A percentile compares a stretch with the other conserved stretches of the same genome.
Conservation (phyloP, 2,329 filamentous ascomycete species). For the Stemphylium vesicarium region DNA sequence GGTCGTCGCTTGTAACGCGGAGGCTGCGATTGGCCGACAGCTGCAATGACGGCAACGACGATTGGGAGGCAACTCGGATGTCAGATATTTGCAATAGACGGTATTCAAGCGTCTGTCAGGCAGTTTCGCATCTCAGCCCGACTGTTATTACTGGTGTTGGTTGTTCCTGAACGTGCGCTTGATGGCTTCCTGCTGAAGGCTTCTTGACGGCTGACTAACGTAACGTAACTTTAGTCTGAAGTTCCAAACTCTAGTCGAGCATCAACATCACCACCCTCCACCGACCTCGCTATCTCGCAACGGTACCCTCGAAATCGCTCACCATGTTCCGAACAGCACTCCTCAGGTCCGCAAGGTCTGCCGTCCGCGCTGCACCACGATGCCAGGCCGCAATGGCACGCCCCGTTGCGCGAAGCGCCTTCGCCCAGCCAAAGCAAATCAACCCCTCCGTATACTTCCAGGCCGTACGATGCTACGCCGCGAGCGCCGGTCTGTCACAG, state of each 20-base stretch:
- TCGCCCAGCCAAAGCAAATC: conserved; percentile 67
- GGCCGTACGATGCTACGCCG: conserved; percentile 84
- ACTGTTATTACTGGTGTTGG: neutral
- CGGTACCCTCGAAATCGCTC: conserved; percentile 34
- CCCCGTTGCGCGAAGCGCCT: conserved; percentile 65
- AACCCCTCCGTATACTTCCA: conserved; percentile 69
- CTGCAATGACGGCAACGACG: conserved; percentile 27
- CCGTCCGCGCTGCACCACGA: conserved; percentile 51
- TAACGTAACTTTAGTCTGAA: conserved; percentile 26
- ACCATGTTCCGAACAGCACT: conserved; percentile 90
- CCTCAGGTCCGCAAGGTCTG: conserved; percentile 73
- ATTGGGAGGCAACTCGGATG: conserved; percentile 18
- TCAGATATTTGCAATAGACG: neutral
- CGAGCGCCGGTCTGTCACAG: conserved; percentile 77
- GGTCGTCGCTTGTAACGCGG: conserved; percentile 30
- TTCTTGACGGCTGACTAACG: conserved; percentile 21
- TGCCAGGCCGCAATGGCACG: conserved; percentile 61
- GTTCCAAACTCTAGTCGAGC: conserved; percentile 30
- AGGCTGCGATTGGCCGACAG: conserved; percentile 41
- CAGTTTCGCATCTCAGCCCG: neutral
- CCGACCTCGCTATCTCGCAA: conserved; percentile 31
- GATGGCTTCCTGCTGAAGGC: conserved; percentile 2
- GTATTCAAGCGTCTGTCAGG: neutral
- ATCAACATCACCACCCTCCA: conserved; percentile 34
- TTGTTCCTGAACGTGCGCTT: conserved; percentile 4